Evolutionary conservation across 768 basidiomycete species (phyloP).

Genomic region (Pholiota microspora): DNA sequence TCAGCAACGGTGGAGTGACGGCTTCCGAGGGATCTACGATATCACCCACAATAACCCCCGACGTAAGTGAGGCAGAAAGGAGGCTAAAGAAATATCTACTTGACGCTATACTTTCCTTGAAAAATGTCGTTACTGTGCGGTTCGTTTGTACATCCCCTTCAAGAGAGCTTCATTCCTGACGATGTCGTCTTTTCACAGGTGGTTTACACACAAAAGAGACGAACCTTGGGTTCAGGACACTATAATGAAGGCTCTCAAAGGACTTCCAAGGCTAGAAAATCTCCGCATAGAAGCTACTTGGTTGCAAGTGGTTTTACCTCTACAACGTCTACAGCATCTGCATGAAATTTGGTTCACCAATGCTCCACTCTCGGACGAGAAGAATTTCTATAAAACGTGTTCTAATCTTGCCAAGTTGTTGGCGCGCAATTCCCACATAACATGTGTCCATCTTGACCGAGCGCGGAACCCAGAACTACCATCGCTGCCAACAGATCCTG

Average conservation of each 20-base stretch:
- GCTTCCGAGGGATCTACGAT: background rate
- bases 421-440: background rate
- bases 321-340: slow-evolving; percentile 1
- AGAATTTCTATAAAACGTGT: slow-evolving; percentile 1
- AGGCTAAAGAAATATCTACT: slow-evolving; percentile 8
- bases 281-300: slow-evolving; percentile 3
- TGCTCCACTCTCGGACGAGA: background rate
- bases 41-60: background rate
- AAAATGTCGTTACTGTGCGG: slow-evolving; percentile 8
- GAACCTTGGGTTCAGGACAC: slow-evolving; percentile 7
- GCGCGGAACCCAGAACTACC: background rate
- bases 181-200: slow-evolving; percentile 2
- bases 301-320: background rate
- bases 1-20: background rate
- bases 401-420: background rate
- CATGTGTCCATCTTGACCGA: background rate
- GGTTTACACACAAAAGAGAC: slow-evolving; percentile 6
- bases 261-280: background rate
- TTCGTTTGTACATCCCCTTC: no score
- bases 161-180: no score
- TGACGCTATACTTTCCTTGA: slow-evolving; percentile 6
- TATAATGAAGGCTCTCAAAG: slow-evolving; percentile 6
- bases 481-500: background rate
- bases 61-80: slow-evolving; percentile 3
- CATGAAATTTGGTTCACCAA: background rate